A percentile compares a stretch with the other conserved stretches of the same genome.
Evolutionary conservation across 805 yeast species (phyloP).

Genomic region (Naumovozyma baii): DNA sequence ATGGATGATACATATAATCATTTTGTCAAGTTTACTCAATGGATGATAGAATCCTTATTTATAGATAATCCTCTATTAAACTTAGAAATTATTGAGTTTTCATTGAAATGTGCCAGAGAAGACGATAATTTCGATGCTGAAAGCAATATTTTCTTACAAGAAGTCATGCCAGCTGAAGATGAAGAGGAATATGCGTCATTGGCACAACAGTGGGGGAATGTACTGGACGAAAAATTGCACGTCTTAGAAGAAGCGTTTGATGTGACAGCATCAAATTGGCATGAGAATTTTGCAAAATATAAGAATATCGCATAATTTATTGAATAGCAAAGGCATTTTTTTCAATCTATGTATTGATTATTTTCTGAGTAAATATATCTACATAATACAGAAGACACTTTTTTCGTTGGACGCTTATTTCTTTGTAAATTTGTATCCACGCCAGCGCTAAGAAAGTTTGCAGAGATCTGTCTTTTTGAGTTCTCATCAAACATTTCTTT

Average conservation of each 20-base stretch:
- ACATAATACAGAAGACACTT: too few species aligned
- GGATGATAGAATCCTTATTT: constrained; percentile 27
- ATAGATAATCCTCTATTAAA: constrained; percentile 12
- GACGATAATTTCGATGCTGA: constrained; percentile 21
- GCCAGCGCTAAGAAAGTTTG: too few species aligned
- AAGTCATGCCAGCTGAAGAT: constrained; percentile 20
- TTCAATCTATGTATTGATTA: too few species aligned
- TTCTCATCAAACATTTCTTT: too few species aligned
- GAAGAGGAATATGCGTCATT: constrained; percentile 18
- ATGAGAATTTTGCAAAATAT: constrained; percentile 17
- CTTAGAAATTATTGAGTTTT: constrained; percentile 25
- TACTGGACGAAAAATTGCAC: constrained; percentile 13
- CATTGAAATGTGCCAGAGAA: constrained; percentile 26
- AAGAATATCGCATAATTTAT: constrained; percentile 7
- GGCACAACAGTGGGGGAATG: constrained; percentile 21
- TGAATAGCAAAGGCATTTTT: too few species aligned
- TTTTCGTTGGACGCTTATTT: too few species aligned
- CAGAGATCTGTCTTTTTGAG: too few species aligned
- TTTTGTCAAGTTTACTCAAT: constrained; percentile 29
- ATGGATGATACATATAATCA: constrained; percentile 27
- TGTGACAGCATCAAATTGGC: constrained; percentile 14
- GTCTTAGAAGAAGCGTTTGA: constrained; percentile 13
- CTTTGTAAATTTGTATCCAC: too few species aligned
- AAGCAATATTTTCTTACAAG: constrained; percentile 26
- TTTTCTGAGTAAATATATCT: too few species aligned